Evolutionary conservation across 2,329 filamentous ascomycete genomes (phyloP).

Genomic region (Fusarium mundagurra): DNA sequence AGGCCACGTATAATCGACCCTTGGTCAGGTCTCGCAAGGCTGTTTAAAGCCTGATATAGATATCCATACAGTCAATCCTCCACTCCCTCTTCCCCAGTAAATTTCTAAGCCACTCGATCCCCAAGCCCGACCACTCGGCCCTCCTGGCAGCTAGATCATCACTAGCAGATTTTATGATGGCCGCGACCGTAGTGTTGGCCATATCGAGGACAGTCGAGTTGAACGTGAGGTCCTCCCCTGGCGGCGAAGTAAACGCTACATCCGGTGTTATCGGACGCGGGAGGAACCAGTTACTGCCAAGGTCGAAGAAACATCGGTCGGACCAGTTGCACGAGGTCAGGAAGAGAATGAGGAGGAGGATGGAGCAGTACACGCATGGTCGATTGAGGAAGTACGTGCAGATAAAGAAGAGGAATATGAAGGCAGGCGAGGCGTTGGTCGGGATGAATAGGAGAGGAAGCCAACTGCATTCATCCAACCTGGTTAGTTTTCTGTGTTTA

Average conservation of each 20-base stretch:
- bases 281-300: constrained; percentile 91
- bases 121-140: constrained; percentile 78
- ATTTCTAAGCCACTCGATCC: constrained; percentile 86
- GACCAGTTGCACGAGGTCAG: constrained; percentile 91
- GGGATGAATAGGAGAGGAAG: constrained; percentile 89
- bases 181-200: constrained; percentile 75
- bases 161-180: constrained; percentile 72
- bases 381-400: constrained; percentile 97
- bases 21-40: neutral
- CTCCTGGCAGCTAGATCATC: constrained; percentile 66
- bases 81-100: constrained; percentile 86
- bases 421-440: constrained; percentile 84
- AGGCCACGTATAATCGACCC: neutral
- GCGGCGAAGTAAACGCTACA: constrained; percentile 13
- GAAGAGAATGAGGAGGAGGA: constrained; percentile 94
- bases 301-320: constrained; percentile 92
- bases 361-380: constrained; percentile 97
- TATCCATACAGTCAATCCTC: constrained; percentile 90
- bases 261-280: constrained; percentile 63
- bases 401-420: constrained; percentile 88
- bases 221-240: constrained; percentile 48
- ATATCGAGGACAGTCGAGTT: constrained; percentile 63
- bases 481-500: constrained; percentile 11
- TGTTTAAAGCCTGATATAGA: constrained; percentile 78
- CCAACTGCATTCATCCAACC: constrained; percentile 65